Conservation (phyloP, 371 early-diverging fungal genomes). For the Mucor irregularis region DNA sequence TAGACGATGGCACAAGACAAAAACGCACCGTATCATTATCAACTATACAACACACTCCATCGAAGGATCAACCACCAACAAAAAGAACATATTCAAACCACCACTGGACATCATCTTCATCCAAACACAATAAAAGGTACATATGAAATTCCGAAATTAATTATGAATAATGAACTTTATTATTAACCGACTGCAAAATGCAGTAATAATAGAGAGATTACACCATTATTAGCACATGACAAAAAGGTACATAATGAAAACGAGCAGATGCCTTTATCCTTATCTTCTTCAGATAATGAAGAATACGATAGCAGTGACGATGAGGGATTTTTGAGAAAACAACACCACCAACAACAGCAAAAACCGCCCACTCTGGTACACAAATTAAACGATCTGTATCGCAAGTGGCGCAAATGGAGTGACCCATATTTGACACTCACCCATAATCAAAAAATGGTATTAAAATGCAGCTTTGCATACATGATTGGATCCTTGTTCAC, state of each 20-base stretch:
- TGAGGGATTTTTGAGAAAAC: background rate
- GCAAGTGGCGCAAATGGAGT: background rate
- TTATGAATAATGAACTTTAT: background rate
- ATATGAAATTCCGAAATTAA: background rate
- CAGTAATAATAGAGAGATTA: background rate
- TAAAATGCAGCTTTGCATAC: conserved; percentile 68
- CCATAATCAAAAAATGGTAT: conserved; percentile 42
- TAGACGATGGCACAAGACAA: conserved; percentile 29
- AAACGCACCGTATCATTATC: conserved; percentile 28
- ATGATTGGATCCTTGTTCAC: conserved; percentile 60
- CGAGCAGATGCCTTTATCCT: background rate
- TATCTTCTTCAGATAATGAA: conserved; percentile 6
- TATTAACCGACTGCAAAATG: background rate
- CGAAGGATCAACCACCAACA: background rate
- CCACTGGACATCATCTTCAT: conserved; percentile 3
- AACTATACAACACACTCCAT: conserved; percentile 19
- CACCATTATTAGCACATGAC: background rate
- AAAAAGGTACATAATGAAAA: background rate
- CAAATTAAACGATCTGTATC: background rate
- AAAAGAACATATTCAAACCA: no score
- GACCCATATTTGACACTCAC: conserved; percentile 11
- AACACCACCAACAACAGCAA: background rate
- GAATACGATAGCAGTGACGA: background rate
- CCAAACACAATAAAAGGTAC: background rate
- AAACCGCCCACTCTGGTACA: background rate